Evolutionary conservation across 1,284 basidiomycete genomes (phyloP).

Genomic region (Flammula alnicola): DNA sequence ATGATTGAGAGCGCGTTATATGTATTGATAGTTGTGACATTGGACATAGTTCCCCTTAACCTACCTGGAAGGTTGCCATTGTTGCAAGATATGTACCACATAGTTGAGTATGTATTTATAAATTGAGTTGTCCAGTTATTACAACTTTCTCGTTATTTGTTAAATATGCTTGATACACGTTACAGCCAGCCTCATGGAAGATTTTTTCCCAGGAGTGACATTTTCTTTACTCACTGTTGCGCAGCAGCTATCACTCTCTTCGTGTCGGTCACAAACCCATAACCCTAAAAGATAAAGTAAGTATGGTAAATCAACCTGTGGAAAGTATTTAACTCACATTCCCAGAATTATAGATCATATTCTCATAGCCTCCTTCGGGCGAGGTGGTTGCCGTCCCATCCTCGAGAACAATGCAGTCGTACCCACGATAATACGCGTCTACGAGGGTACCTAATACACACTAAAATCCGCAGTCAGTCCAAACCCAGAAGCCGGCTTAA

Average conservation of each 20-base stretch:
- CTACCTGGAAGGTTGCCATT: conserved; percentile 9
- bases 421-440: conserved; percentile 67
- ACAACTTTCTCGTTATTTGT: conserved; percentile 4
- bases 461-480: conserved; percentile 32
- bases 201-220: not conserved
- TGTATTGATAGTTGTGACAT: conserved; percentile 24
- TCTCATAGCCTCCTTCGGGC: conserved; percentile 61
- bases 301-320: conserved; percentile 9
- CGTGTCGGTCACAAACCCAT: conserved; percentile 65
- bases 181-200: conserved; percentile 8
- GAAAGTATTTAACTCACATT: conserved; percentile 44
- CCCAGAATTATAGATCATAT: conserved; percentile 58
- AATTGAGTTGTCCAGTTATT: conserved; percentile 1
- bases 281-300: conserved; percentile 43
- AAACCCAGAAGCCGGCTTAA: not conserved
- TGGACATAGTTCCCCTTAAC: conserved; percentile 10
- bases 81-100: conserved; percentile 16
- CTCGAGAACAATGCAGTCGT: conserved; percentile 61
- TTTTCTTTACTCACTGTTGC: conserved; percentile 11
- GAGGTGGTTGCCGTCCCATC: conserved; percentile 68
- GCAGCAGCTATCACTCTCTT: conserved; percentile 39
- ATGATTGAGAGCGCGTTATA: conserved; percentile 7
- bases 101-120: conserved; percentile 23
- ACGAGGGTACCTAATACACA: conserved; percentile 69
- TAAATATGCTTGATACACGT: conserved; percentile 7